phyloP scores from a whole-genome alignment of 768 basidiomycete species.

The Tylopilus balloui region DNA sequence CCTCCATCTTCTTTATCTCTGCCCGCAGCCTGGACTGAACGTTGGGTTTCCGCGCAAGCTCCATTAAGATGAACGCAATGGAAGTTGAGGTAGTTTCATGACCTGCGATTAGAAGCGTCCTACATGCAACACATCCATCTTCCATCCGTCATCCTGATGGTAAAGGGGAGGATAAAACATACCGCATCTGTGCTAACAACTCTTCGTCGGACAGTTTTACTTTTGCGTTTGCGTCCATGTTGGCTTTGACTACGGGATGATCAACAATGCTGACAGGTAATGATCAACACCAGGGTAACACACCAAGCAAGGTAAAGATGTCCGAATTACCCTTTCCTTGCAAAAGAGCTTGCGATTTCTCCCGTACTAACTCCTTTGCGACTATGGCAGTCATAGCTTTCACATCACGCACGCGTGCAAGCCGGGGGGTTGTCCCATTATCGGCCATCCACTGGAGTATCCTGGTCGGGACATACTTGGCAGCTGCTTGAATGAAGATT shows the following conservation, averaged over 20 bases:
- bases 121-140: constrained; percentile 5
- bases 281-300: not conserved
- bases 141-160: no score
- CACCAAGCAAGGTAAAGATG: constrained; percentile 37
- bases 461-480: constrained; percentile 1
- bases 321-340: constrained; percentile 11
- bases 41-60: constrained; percentile 52
- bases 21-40: constrained; percentile 55
- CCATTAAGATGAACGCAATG: constrained; percentile 53
- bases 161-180: not conserved
- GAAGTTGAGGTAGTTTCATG: constrained; percentile 60
- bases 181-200: constrained; percentile 15
- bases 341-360: constrained; percentile 7
- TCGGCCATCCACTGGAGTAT: constrained; percentile 1
- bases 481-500: constrained; percentile 8
- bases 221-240: constrained; percentile 19
- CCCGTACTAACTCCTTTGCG: constrained; percentile 2
- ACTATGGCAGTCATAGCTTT: not conserved
- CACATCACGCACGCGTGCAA: not conserved
- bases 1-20: constrained; percentile 10
- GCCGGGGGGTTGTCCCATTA: not conserved
- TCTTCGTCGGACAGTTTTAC: constrained; percentile 14
- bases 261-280: not conserved
- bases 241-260: constrained; percentile 14
- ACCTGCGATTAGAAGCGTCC: constrained; percentile 42